phyloP scores from a whole-genome alignment of 768 basidiomycete genomes.

The Tricholoma terreum region DNA sequence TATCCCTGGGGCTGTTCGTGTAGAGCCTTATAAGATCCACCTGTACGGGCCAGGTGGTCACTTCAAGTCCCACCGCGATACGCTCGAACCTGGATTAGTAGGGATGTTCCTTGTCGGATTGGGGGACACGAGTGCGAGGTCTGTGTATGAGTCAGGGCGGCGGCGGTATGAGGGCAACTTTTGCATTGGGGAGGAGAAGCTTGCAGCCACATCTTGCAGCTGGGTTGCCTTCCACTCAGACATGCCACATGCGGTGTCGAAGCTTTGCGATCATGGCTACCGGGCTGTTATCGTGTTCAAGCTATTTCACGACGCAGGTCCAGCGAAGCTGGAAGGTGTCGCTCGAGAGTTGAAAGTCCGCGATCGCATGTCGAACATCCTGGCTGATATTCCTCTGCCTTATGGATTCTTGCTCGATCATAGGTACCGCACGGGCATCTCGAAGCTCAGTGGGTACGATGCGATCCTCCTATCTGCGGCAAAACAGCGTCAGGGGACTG shows the following conservation, averaged over 20 bases:
- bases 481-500: constrained; percentile 5
- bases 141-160: not conserved
- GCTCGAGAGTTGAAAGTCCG: not conserved
- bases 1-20: constrained; percentile 19
- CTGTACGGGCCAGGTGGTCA: constrained; percentile 26
- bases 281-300: constrained; percentile 30
- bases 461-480: constrained; percentile 14
- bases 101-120: constrained; percentile 32
- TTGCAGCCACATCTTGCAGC: constrained; percentile 3
- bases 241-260: constrained; percentile 19
- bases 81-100: constrained; percentile 23
- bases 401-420: constrained; percentile 25
- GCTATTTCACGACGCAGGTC: constrained; percentile 19
- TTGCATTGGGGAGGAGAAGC: not conserved
- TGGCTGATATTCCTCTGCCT: constrained; percentile 9
- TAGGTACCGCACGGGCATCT: constrained; percentile 24
- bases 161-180: constrained; percentile 3
- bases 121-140: constrained; percentile 15
- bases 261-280: constrained; percentile 13
- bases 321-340: constrained; percentile 1
- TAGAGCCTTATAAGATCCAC: constrained; percentile 31
- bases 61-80: constrained; percentile 27
- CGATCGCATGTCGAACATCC: not conserved
- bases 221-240: constrained; percentile 34
- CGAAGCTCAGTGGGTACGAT: constrained; percentile 22